Evolutionary conservation across 2,329 filamentous ascomycete species (phyloP).

Genomic region (Dothideomycetes sp.): DNA sequence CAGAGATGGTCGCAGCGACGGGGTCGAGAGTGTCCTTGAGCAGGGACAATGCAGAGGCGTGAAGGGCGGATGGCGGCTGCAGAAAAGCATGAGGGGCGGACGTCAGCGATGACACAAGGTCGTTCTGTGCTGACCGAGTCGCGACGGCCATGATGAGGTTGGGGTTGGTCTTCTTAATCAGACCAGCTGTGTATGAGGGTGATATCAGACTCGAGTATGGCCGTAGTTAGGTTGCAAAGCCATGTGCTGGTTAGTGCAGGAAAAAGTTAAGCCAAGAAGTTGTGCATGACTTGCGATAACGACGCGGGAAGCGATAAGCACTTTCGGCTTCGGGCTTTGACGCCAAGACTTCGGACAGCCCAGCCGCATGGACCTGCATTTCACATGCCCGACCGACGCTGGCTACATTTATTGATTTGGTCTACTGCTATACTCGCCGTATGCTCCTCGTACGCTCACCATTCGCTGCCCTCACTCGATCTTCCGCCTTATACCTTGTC

Average conservation of each 20-base stretch:
- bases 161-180: background rate
- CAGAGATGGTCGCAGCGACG: conserved; percentile 62
- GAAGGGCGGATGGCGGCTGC: conserved; percentile 56
- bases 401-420: background rate
- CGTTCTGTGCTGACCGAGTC: background rate
- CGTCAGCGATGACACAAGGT: conserved; percentile 10
- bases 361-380: background rate
- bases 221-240: too few relatives aligned
- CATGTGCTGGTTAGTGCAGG: conserved; percentile 4
- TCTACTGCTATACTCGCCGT: background rate
- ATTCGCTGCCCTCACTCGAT: background rate
- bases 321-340: background rate
- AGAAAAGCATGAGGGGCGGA: conserved; percentile 57
- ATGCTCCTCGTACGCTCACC: background rate
- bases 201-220: background rate
- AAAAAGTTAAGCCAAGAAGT: conserved; percentile 6
- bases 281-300: background rate
- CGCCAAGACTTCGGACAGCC: background rate
- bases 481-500: background rate
- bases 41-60: conserved; percentile 58
- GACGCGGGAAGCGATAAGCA: background rate
- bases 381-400: background rate
- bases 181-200: background rate
- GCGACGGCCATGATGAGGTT: background rate
- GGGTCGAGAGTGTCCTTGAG: conserved; percentile 74